Percentiles rank a stretch among this genome's conserved stretches.
Conservation (phyloP, 1,284 basidiomycete species). For the Erythrobasidium hasegawianum region DNA sequence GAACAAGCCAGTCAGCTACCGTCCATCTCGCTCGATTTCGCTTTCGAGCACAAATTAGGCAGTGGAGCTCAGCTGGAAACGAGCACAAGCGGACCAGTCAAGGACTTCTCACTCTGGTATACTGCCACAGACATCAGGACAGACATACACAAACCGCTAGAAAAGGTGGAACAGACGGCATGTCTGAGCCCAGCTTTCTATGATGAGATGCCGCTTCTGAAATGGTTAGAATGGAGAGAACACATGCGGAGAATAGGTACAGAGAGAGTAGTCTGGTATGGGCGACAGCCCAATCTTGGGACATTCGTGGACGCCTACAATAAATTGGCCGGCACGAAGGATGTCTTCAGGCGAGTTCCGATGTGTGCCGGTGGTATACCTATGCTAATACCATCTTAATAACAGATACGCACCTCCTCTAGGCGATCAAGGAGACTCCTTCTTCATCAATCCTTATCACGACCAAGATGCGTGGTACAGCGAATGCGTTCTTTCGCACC, state of each 20-base stretch:
- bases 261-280: conserved; percentile 30
- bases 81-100: conserved; percentile 8
- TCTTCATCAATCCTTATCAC: conserved; percentile 11
- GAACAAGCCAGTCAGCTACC: neutral
- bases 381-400: neutral
- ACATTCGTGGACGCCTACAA: conserved; percentile 22
- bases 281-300: neutral
- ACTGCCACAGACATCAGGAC: neutral
- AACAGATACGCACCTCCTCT: conserved; percentile 33
- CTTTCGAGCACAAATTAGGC: conserved; percentile 14
- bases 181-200: conserved; percentile 30
- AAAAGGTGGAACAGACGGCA: conserved; percentile 12
- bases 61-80: conserved; percentile 6
- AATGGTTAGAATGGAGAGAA: conserved; percentile 29
- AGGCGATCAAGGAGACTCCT: neutral
- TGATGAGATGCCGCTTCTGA: conserved; percentile 14
- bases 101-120: neutral
- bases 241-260: conserved; percentile 16
- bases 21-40: conserved; percentile 8
- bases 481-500: conserved; percentile 18
- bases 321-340: conserved; percentile 2
- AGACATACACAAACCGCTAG: neutral
- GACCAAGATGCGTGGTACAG: conserved; percentile 29
- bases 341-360: conserved; percentile 10
- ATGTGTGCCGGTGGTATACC: too few species aligned